These are phyloP conservation scores for Saccharomyces hybrid DNA, from an alignment of 1,139 yeast genomes.

Conservation along the genomic window DNA sequence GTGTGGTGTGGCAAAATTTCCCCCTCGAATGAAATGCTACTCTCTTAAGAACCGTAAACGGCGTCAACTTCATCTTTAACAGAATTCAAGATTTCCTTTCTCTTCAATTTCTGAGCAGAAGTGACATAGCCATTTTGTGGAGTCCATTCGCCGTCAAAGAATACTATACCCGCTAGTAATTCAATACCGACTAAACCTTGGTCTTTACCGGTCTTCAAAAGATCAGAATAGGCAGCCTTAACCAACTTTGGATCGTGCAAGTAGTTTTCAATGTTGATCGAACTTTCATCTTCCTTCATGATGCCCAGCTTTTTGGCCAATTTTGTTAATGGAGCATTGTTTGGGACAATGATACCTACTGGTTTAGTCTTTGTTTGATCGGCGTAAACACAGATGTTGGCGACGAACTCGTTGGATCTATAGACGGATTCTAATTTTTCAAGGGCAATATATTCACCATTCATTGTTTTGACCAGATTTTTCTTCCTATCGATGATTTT, in stretches of 20 bases:
- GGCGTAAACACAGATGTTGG: constrained; percentile 87
- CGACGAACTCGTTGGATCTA: constrained; percentile 71
- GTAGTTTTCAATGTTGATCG: constrained; percentile 41
- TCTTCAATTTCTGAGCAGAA: constrained; percentile 91
- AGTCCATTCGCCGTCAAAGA: constrained; percentile 92
- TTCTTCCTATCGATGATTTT: constrained; percentile 88
- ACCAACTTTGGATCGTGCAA: constrained; percentile 52
- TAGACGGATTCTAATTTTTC: constrained; percentile 83
- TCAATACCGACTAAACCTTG: constrained; percentile 87
- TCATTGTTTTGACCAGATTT: constrained; percentile 89
- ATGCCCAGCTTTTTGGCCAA: constrained; percentile 50
- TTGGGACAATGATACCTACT: constrained; percentile 80
- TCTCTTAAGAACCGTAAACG: constrained; percentile 35
- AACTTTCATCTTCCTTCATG: constrained; percentile 39
- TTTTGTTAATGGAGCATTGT: constrained; percentile 55
- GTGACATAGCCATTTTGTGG: constrained; percentile 93
- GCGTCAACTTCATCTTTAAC: constrained; percentile 53
- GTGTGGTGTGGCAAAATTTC: neutral
- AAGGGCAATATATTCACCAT: constrained; percentile 96
- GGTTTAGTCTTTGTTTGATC: constrained; percentile 85
- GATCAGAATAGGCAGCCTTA: constrained; percentile 48
- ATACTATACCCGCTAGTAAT: constrained; percentile 66
- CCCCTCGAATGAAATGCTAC: neutral
- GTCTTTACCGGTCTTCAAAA: constrained; percentile 66
- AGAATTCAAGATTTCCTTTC: constrained; percentile 76